These are phyloP conservation scores for Suhomyces kunorum DNA, from an alignment of 1,139 yeast genomes.

Conservation along the genomic window DNA sequence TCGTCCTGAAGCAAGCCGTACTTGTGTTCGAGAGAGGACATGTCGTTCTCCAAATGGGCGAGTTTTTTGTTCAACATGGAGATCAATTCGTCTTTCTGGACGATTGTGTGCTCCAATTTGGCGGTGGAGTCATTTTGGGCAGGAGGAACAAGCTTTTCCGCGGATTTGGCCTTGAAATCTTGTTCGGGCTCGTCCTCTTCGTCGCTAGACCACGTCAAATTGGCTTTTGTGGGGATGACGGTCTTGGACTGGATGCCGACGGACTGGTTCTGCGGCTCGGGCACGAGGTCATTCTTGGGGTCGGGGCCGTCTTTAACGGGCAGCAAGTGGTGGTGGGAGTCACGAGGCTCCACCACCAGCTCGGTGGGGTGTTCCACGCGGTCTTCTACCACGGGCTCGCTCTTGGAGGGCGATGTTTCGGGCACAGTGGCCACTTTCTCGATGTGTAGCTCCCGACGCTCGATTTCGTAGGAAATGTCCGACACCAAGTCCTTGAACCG, in stretches of 20 bases:
- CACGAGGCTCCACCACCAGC: background rate
- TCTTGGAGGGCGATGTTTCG: conserved; percentile 6
- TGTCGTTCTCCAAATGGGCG: conserved; percentile 17
- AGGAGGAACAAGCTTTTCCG: background rate
- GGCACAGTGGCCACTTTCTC: conserved; percentile 12
- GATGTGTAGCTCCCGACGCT: conserved; percentile 64
- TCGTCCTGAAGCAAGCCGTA: conserved; percentile 26
- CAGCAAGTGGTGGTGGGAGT: background rate
- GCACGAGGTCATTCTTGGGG: conserved; percentile 8
- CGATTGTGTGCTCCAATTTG: conserved; percentile 27
- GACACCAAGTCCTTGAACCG: conserved; percentile 88
- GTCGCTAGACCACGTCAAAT: conserved; percentile 80
- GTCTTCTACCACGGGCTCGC: background rate
- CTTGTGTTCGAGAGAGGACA: conserved; percentile 22
- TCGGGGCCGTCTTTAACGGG: background rate
- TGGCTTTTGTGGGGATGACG: conserved; percentile 75
- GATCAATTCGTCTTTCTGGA: conserved; percentile 41
- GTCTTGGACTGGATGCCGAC: conserved; percentile 58
- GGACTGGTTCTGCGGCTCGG: conserved; percentile 30
- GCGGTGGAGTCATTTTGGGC: background rate
- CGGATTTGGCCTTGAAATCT: too few species aligned
- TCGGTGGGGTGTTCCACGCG: background rate
- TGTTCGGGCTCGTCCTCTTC: conserved; percentile 40
- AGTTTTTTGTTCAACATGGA: conserved; percentile 33
- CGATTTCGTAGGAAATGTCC: conserved; percentile 86